Evolutionary conservation across 139 green algal genomes (phyloP).

Genomic region (Microglena sp.): DNA sequence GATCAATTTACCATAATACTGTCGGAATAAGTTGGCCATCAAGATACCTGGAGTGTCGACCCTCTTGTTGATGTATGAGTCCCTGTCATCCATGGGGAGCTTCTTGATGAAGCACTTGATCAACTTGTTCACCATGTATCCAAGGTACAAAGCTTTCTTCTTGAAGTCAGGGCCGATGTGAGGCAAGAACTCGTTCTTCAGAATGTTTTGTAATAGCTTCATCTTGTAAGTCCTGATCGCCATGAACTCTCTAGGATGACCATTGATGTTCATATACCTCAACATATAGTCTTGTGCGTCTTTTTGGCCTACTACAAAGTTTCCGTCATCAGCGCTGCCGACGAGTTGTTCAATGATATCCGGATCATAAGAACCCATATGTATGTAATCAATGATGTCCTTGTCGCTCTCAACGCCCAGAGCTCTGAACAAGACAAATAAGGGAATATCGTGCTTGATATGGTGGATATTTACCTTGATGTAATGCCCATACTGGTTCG

Average conservation of each 20-base stretch:
- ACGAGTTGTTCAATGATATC: neutral
- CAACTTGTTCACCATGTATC: neutral
- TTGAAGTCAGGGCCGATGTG: conserved; percentile 3
- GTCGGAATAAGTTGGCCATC: conserved; percentile 1
- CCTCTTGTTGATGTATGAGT: conserved; percentile 59
- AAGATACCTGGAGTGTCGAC: conserved; percentile 22
- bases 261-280: neutral
- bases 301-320: neutral
- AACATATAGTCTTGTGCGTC: conserved; percentile 44
- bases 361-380: neutral
- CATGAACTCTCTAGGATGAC: too few relatives aligned
- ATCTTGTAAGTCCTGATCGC: conserved; percentile 5
- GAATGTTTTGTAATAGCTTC: conserved; percentile 5
- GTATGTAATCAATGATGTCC: conserved; percentile 3
- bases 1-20: conserved; percentile 35
- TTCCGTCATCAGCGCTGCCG: conserved; percentile 1
- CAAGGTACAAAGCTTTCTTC: conserved; percentile 7
- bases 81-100: conserved; percentile 16
- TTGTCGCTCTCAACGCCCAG: conserved; percentile 80
- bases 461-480: conserved; percentile 70
- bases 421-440: conserved; percentile 66
- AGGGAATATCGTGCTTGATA: conserved; percentile 40
- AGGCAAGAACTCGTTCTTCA: conserved; percentile 20
- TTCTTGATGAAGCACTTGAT: neutral
- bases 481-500: conserved; percentile 11